phyloP scores from a whole-genome alignment of 2,329 filamentous ascomycete genomes.

The Trichoderma sp. region DNA sequence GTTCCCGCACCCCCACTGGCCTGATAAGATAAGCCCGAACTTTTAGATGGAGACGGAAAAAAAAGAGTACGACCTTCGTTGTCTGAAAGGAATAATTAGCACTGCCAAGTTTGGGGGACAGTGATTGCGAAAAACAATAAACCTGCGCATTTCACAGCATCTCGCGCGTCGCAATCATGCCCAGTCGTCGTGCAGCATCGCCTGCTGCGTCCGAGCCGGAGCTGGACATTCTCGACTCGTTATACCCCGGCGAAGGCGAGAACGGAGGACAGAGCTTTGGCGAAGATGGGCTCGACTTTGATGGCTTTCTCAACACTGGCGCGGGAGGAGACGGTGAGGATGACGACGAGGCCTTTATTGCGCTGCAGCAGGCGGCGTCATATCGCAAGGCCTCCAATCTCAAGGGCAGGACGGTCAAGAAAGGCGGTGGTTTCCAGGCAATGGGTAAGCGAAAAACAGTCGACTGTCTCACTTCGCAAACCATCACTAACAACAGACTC shows the following conservation, averaged over 20 bases:
- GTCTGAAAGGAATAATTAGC: not conserved
- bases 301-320: constrained; percentile 60
- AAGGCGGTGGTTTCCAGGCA: constrained; percentile 93
- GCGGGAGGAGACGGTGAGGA: constrained; percentile 55
- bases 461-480: not conserved
- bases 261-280: constrained; percentile 43
- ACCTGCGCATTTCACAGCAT: not conserved
- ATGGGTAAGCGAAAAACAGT: constrained; percentile 64
- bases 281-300: constrained; percentile 55
- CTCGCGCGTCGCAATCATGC: constrained; percentile 54
- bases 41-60: constrained; percentile 25
- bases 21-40: constrained; percentile 44
- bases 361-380: constrained; percentile 79
- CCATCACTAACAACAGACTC: not conserved
- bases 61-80: constrained; percentile 34
- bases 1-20: constrained; percentile 31
- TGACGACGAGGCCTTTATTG: constrained; percentile 87
- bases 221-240: constrained; percentile 80
- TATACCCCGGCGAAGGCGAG: constrained; percentile 66
- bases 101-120: not conserved
- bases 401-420: constrained; percentile 85
- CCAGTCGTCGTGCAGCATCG: constrained; percentile 66
- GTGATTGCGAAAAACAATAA: not conserved
- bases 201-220: constrained; percentile 87
- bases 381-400: constrained; percentile 83